A percentile compares a stretch with the other conserved stretches of the same genome.
Evolutionary conservation across 805 yeast species (phyloP).

Genomic region (Peterozyma toletana): DNA sequence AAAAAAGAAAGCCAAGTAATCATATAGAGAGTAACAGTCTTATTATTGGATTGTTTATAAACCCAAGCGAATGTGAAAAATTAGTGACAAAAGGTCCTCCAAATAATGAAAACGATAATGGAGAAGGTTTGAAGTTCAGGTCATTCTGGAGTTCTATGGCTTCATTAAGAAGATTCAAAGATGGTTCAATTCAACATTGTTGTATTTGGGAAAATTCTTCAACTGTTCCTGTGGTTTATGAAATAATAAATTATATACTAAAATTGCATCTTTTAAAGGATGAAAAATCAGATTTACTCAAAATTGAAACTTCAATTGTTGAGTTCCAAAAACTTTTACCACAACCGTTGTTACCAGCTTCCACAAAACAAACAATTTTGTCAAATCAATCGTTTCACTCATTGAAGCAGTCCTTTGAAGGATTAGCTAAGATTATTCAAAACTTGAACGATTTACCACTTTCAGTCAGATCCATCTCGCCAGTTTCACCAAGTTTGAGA

Average conservation of each 20-base stretch:
- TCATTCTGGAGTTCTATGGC: slow-evolving; percentile 86
- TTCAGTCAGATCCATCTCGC: slow-evolving; percentile 60
- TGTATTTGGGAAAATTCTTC: slow-evolving; percentile 72
- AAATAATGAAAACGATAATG: slow-evolving; percentile 51
- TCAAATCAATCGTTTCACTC: slow-evolving; percentile 30
- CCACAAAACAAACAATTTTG: slow-evolving; percentile 42
- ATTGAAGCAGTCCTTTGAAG: slow-evolving; percentile 44
- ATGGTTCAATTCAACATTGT: slow-evolving; percentile 85
- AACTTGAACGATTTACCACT: slow-evolving; percentile 57
- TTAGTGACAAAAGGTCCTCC: slow-evolving; percentile 83
- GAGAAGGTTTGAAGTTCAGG: slow-evolving; percentile 58
- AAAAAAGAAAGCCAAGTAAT: slow-evolving; percentile 45
- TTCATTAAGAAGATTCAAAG: slow-evolving; percentile 85
- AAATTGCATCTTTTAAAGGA: slow-evolving; percentile 51
- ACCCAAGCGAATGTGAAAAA: slow-evolving; percentile 71
- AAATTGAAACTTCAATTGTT: slow-evolving; percentile 29
- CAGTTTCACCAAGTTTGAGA: slow-evolving; percentile 70
- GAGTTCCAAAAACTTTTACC: slow-evolving; percentile 49
- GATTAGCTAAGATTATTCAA: slow-evolving; percentile 37
- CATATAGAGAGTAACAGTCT: slow-evolving; percentile 21
- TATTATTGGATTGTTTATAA: slow-evolving; percentile 58
- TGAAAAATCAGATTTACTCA: slow-evolving; percentile 22
- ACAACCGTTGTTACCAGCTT: slow-evolving; percentile 50
- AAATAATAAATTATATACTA: slow-evolving; percentile 59
- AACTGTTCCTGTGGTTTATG: slow-evolving; percentile 53